Base-by-base conservation (phyloP, 1,284 basidiomycete genomes). In the Moesziomyces aphidis region DNA sequence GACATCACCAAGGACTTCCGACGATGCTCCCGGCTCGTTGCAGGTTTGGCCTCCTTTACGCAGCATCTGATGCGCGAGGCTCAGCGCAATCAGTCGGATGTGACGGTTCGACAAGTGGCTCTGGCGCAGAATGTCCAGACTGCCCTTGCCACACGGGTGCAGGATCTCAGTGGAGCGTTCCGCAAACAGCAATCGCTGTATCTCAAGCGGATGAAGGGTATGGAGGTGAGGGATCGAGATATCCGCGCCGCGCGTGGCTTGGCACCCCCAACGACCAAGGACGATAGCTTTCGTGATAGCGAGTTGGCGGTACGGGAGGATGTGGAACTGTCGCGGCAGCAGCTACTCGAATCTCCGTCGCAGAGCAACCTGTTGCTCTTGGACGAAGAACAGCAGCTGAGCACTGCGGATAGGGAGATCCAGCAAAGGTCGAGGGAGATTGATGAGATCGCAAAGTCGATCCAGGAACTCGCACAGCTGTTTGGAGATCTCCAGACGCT, bases 111-210 rank as follows among this genome's bases (percentile, higher is more conserved):
- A 15, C 70, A 84, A 50, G 64, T 76, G 24, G 61, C 69, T 44
- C 88, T 92, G 55, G 91, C 94, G 1, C 92, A 93, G 86, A 99
- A 99, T 83, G 94, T 97, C n/a, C 96, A 99, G 85, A 91, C 95
- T 34, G 95, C 92, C 13, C 89, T 99, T 43, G 97, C 97, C 22
- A 94, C 93, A 24, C 93, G 94, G 83, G 90, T 98, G 11, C 97
- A 99, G 87, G 93, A 95, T 77, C 88, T 95, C 52, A 95, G 93
- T 79, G 92, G 91, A 22, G 88, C 91, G n/a, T 99, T 99, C 84
- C 89, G 97, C 66, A 97, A 96, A 88, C 97, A 97, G 87, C 97
- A 99, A 86, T 90, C 93, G 60, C 91, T 95, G 34, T 99, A 99
- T 86, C 92, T 99, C 90, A 92, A 96, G 86, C 94, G 95, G 2